Conservation (phyloP, 139 green algal species). For the Axilococcus clingmanii region DNA sequence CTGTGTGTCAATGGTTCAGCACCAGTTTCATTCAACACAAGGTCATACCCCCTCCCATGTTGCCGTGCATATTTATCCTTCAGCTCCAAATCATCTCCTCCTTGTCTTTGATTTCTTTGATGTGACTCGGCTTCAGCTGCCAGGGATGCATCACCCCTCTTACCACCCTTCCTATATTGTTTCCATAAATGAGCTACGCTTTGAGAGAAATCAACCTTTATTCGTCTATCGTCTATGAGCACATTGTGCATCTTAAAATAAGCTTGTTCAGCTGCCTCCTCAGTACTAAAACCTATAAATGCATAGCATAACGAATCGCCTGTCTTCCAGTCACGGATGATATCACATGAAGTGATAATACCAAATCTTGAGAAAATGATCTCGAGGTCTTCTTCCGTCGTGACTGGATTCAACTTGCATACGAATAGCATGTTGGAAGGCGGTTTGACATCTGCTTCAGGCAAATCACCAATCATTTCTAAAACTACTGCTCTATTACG, state of each 20-base stretch:
- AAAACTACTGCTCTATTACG: slow-evolving; percentile 84
- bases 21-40: no score
- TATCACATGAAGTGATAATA: slow-evolving; percentile 79
- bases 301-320: slow-evolving; percentile 92
- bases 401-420: slow-evolving; percentile 98
- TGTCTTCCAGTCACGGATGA: slow-evolving; percentile 94
- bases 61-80: no score
- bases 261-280: slow-evolving; percentile 74
- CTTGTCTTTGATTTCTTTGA: no score
- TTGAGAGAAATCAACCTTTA: slow-evolving; percentile 78
- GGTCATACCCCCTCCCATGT: no score
- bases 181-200: slow-evolving; percentile 88
- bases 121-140: no score
- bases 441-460: slow-evolving; percentile 83
- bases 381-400: slow-evolving; percentile 90
- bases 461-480: slow-evolving; percentile 95
- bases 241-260: slow-evolving; percentile 99
- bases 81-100: no score
- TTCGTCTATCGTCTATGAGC: slow-evolving; percentile 93
- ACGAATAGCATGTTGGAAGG: slow-evolving; percentile 94
- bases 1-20: no score
- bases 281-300: slow-evolving; percentile 83
- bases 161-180: slow-evolving; percentile 65
- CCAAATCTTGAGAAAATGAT: slow-evolving; percentile 98
- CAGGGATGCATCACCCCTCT: slow-evolving; percentile 27